Conservation (phyloP, 2,329 filamentous ascomycete species). For the Ceratocystis eucalypticola region DNA sequence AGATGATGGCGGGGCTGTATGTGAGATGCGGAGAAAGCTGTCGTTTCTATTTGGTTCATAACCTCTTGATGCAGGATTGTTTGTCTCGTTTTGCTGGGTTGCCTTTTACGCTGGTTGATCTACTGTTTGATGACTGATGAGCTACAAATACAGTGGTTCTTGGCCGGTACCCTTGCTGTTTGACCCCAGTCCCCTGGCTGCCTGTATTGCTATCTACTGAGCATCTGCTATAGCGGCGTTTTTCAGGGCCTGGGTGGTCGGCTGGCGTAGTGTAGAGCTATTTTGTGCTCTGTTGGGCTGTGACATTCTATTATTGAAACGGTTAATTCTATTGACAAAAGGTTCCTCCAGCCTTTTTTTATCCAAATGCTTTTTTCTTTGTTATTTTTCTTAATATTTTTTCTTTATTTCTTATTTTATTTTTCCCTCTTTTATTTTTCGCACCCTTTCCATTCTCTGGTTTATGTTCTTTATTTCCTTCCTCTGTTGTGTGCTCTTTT, state of each 20-base stretch:
- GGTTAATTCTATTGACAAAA: background rate
- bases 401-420: constrained; percentile 3
- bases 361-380: background rate
- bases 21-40: no score
- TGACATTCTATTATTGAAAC: background rate
- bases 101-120: background rate
- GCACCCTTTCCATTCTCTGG: background rate
- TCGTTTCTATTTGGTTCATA: background rate
- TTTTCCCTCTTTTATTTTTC: background rate
- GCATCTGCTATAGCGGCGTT: background rate
- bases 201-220: background rate
- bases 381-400: background rate
- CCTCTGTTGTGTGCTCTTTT: no score
- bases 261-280: background rate
- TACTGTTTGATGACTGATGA: background rate
- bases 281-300: background rate
- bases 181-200: background rate
- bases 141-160: background rate
- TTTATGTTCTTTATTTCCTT: no score
- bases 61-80: background rate
- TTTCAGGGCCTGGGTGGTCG: background rate
- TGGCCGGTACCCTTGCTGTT: background rate
- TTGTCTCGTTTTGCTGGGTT: background rate
- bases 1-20: background rate
- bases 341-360: background rate